Evolutionary conservation across 768 basidiomycete species (phyloP).

Genomic region (Boletus edulis): DNA sequence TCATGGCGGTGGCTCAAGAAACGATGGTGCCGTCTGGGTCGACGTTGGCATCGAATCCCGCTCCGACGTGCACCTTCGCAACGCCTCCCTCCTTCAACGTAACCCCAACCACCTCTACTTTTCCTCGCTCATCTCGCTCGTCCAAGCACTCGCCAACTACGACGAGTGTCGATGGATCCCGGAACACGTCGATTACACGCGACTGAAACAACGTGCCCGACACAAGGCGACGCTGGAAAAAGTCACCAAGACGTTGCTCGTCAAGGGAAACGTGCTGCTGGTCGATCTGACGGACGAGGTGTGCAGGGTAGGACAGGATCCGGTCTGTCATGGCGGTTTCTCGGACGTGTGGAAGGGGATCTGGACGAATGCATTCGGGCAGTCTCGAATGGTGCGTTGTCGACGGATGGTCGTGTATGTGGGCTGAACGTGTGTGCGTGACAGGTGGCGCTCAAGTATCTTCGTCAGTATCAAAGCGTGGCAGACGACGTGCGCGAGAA

Average conservation of each 20-base stretch:
- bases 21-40: slow-evolving; percentile 33
- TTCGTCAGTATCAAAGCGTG: slow-evolving; percentile 47
- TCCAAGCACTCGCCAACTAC: slow-evolving; percentile 52
- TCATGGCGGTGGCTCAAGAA: not conserved
- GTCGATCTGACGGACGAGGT: slow-evolving; percentile 59
- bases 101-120: slow-evolving; percentile 52
- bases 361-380: slow-evolving; percentile 49
- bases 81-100: slow-evolving; percentile 55
- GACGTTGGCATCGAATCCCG: slow-evolving; percentile 50
- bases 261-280: slow-evolving; percentile 48
- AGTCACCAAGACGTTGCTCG: slow-evolving; percentile 52
- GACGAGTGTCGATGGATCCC: slow-evolving; percentile 57
- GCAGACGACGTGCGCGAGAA: slow-evolving; percentile 51
- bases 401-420: no score
- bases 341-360: slow-evolving; percentile 60
- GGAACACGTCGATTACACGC: slow-evolving; percentile 51
- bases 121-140: slow-evolving; percentile 49
- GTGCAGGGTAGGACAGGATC: slow-evolving; percentile 41
- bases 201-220: slow-evolving; percentile 54
- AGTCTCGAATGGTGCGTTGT: slow-evolving; percentile 20
- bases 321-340: slow-evolving; percentile 54
- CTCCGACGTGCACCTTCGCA: slow-evolving; percentile 58
- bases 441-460: slow-evolving; percentile 57
- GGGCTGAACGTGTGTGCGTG: not conserved
- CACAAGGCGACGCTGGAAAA: slow-evolving; percentile 54